Evolutionary conservation across 345 rosid genomes (phyloP), one percentile per base, ranked within the genome.

Genomic region (Mercurialis annua): DNA sequence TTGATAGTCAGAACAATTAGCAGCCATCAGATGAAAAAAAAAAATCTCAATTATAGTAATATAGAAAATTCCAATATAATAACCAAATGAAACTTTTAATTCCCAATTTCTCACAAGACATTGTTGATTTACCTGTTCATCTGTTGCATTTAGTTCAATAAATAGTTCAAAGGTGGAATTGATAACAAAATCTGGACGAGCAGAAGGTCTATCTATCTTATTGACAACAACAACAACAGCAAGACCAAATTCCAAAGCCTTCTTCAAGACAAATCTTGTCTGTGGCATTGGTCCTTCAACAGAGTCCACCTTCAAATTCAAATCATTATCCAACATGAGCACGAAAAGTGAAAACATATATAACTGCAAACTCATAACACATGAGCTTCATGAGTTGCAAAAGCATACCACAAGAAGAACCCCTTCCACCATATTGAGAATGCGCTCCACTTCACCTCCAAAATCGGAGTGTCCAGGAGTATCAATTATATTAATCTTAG

Each of bases 241-340:
- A 78, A 77, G 97, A 42, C 99, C 97, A 76, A 90, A 94, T 71
- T 90, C 97, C 63, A 94, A 84, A 55, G 99, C 99, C 86, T 94
- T 94, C 86, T 94, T 94, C 71, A 90, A 71, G 65, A 94, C 97
- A 80, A 90, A 93, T 82, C 96, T 82, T 62, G 99, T 94, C 74
- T 90, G 99, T 0, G 99, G 99, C 99, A 90, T 94, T 49, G 99
- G 99, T 68, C 99, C 97, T 81, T 94, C 99, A 63, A 90, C 99
- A 73, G 99, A 94, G 81, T 94, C 99, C 59, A 94, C 91, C 98
- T 93, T 73, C 48, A 66, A 64, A 44, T 40, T 34, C 40, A 34
- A 3, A 48, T 36, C 38, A 59, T 34, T 5, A 36, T 34, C 10
- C 10, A 1, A 33, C 18, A 60, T 9, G n/a, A 52, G 21, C 38